Base-by-base conservation (phyloP, 2,329 filamentous ascomycete species). In the Pseudocercospora eumusae region DNA sequence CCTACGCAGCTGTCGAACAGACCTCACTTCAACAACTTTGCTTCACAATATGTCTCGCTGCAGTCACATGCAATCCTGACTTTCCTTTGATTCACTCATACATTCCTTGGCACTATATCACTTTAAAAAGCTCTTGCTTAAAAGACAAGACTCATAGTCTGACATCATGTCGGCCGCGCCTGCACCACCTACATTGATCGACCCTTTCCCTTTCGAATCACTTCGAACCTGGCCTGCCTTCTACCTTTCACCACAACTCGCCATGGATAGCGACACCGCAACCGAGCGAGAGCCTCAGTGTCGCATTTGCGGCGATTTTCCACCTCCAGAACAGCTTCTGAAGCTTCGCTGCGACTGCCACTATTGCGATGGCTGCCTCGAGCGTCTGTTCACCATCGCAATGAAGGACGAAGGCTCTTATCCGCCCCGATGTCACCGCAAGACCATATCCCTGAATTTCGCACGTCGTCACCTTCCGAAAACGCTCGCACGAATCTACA, bases 281-380 rank as follows among this genome's bases (percentile, higher is more conserved):
- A 45, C 55, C 36, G 55, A 57, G 40, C 42, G 18, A 21, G 42
- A 44, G 7, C 61, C 61, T 23, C 28, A 15, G 15, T 63, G 61
- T 31, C n/a, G 21, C 42, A 44, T 52, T 36, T 63, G 61, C 25
- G 44, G 53, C 20, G 61, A 63, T 9, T 36, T 25, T 13, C 40
- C 25, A 4, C 36, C 50, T 23, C 13, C 56, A n/a, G 18, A 27
- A 7, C 9, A 57, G 44, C 20, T 57, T 11, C 44, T 63, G 7
- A 45, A 53, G 23, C 73, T 50, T 56, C 27, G 31, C 33, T 64
- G 62, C 55, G 27, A 25, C 21, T 64, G 62, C 56, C 15, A 27
- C 56, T 61, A 61, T 28, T 64, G 62, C 50, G 55, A 45, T 31
- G 15, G n/a, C 28, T 64, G 62, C 56, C 59, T 64, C n/a, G 56